Base-by-base conservation (phyloP, 148 eudicot genomes). In the Silene latifolia region DNA sequence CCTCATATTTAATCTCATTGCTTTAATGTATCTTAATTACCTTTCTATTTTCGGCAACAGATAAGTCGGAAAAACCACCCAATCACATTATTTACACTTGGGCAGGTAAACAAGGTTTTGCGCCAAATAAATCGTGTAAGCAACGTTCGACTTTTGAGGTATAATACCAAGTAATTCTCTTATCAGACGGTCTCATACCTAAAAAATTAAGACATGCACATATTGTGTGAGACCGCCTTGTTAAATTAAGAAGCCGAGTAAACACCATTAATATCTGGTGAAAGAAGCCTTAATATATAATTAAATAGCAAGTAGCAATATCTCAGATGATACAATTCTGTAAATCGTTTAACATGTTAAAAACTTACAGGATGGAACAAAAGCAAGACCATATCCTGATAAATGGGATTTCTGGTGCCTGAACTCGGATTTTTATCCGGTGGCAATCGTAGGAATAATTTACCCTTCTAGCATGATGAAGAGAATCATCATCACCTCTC, bases 391-490 rank as follows among this genome's bases (percentile, higher is more conserved):
- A 19, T 59, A 74, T 73, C 68, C 72, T n/a, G 44, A 69, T 7
- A 18, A 72, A 62, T 39, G 23, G 29, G 63, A 29, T 39, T 44
- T 69, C 53, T 8, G 21, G 11, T 6, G 54, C 48, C 63, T n/a
- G 35, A 29, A 69, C 19, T 19, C 69, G 54, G 53, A 71, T 75
- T 63, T 51, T 47, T 19, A 61, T 44, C 32, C 47, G 4, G 23
- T 0, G 57, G 72, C 64, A 54, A 23, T 19, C 62, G 64, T 61
- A 73, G 48, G 56, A 18, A 56, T 21, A 58, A 19, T 62, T 42
- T 56, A 76, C 68, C 69, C 47, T 21, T 64, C 8, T 9, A 4
- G 29, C 23, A 58, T 71, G 83, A 72, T 72, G 69, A 66, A 29
- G 46, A 72, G 59, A 61, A 59, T 24, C 57, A 71, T 76, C 61